Evolutionary conservation across 2,329 filamentous ascomycete genomes (phyloP).

Genomic region (Colletotrichum cuscutae): DNA sequence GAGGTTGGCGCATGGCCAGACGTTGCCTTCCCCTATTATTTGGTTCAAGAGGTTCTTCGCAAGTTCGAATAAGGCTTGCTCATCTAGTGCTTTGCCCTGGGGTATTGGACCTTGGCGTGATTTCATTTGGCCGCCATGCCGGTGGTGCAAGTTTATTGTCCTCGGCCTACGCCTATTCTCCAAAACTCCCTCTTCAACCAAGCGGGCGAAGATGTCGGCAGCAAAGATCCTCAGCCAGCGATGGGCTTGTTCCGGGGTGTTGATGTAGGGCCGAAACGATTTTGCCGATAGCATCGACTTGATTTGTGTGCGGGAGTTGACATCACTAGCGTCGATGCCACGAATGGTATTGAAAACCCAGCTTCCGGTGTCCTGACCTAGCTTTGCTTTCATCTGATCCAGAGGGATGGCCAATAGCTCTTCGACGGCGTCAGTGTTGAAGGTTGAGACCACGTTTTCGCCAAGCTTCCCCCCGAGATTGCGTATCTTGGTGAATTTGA

Average conservation of each 20-base stretch:
- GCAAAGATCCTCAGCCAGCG: slow-evolving; percentile 93
- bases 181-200: slow-evolving; percentile 90
- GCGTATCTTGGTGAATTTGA: slow-evolving; percentile 95
- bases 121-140: slow-evolving; percentile 76
- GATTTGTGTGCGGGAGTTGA: slow-evolving; percentile 91
- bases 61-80: slow-evolving; percentile 77
- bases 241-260: slow-evolving; percentile 78
- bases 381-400: slow-evolving; percentile 78
- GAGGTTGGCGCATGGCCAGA: slow-evolving; percentile 93
- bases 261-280: slow-evolving; percentile 88
- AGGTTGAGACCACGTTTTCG: slow-evolving; percentile 83
- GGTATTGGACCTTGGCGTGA: slow-evolving; percentile 84
- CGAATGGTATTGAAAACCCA: slow-evolving; percentile 90
- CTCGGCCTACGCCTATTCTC: slow-evolving; percentile 89
- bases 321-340: slow-evolving; percentile 87
- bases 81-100: slow-evolving; percentile 77
- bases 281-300: slow-evolving; percentile 98
- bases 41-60: slow-evolving; percentile 82
- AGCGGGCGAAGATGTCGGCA: slow-evolving; percentile 88
- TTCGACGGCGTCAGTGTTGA: slow-evolving; percentile 81
- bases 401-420: slow-evolving; percentile 79
- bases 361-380: slow-evolving; percentile 85
- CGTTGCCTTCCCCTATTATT: slow-evolving; percentile 78
- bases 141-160: slow-evolving; percentile 86
- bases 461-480: slow-evolving; percentile 96